Percentiles rank a stretch among this genome's conserved stretches.
These are phyloP conservation scores for Eremothecium coryli DNA, from an alignment of 1,139 yeast species.

Conservation along the genomic window DNA sequence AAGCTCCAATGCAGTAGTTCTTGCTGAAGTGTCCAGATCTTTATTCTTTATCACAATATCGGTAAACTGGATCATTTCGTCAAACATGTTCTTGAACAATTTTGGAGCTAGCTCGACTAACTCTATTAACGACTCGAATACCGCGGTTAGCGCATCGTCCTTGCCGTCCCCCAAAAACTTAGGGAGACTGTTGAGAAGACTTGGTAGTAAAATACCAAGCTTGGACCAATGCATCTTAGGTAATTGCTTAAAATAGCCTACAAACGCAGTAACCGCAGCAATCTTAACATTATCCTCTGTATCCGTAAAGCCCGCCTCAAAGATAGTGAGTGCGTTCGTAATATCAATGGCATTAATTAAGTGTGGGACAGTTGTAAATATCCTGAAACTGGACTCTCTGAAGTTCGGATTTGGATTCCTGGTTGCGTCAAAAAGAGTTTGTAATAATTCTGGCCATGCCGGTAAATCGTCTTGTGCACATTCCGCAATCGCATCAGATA, in stretches of 20 bases:
- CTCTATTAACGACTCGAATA: slow-evolving; percentile 83
- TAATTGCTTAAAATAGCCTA: slow-evolving; percentile 73
- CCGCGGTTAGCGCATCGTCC: slow-evolving; percentile 72
- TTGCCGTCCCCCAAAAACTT: slow-evolving; percentile 71
- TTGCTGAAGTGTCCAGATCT: slow-evolving; percentile 67
- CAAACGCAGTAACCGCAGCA: slow-evolving; percentile 87
- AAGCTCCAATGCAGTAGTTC: slow-evolving; percentile 81
- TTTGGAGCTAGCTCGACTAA: slow-evolving; percentile 91
- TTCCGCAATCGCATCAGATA: slow-evolving; percentile 91
- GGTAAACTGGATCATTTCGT: slow-evolving; percentile 75
- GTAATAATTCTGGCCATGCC: slow-evolving; percentile 71
- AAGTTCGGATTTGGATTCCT: slow-evolving; percentile 56
- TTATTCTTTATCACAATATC: slow-evolving; percentile 71
- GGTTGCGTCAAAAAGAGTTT: slow-evolving; percentile 63
- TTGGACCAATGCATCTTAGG: slow-evolving; percentile 73
- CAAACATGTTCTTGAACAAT: slow-evolving; percentile 84
- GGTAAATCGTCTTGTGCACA: slow-evolving; percentile 61
- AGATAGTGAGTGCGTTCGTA: slow-evolving; percentile 55
- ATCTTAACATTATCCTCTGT: slow-evolving; percentile 73
- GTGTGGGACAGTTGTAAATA: slow-evolving; percentile 76
- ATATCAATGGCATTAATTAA: slow-evolving; percentile 54
- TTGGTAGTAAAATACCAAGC: slow-evolving; percentile 72
- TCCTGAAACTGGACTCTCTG: slow-evolving; percentile 87
- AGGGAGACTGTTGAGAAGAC: slow-evolving; percentile 76
- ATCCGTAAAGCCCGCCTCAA: slow-evolving; percentile 74